Evolutionary conservation across 805 yeast genomes (phyloP).

Genomic region (Millerozyma acaciae): DNA sequence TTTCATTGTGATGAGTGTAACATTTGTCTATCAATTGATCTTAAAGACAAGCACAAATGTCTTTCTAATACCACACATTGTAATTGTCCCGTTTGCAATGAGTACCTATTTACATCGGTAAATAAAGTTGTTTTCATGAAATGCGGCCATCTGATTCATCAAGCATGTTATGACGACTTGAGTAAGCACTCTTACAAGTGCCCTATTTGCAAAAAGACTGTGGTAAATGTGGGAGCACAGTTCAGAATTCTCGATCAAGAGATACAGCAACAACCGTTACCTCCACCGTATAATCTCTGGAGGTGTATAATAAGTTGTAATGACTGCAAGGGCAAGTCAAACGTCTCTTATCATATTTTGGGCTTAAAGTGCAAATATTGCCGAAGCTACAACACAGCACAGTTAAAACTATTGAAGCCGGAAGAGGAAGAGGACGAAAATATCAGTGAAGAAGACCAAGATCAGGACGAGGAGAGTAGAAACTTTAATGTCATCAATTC

Average conservation of each 20-base stretch:
- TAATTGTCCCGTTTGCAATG: constrained; percentile 90
- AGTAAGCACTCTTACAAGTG: constrained; percentile 85
- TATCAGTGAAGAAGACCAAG: constrained; percentile 23
- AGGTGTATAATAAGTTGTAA: constrained; percentile 71
- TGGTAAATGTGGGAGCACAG: constrained; percentile 83
- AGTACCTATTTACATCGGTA: constrained; percentile 80
- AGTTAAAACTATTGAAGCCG: constrained; percentile 64
- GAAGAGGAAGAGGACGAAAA: constrained; percentile 40
- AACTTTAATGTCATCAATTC: constrained; percentile 3
- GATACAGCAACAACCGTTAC: constrained; percentile 70
- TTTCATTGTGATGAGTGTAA: constrained; percentile 90
- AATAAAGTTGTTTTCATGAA: constrained; percentile 84
- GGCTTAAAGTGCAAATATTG: constrained; percentile 89
- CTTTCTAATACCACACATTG: constrained; percentile 85
- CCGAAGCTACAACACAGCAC: constrained; percentile 81
- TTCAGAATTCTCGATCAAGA: constrained; percentile 85
- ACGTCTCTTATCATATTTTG: constrained; percentile 72
- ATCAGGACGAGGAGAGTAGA: constrained; percentile 4
- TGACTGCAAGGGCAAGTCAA: constrained; percentile 83
- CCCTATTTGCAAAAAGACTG: constrained; percentile 83
- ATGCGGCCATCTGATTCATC: constrained; percentile 94
- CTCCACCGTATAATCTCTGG: constrained; percentile 77
- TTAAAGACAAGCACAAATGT: constrained; percentile 76
- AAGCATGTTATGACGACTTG: constrained; percentile 74
- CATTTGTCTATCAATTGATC: constrained; percentile 78